Percentiles rank a stretch among this genome's conserved stretches.
Evolutionary conservation across 495 filamentous ascomycete species (phyloP).

Genomic region (Talaromyces stipitatus): DNA sequence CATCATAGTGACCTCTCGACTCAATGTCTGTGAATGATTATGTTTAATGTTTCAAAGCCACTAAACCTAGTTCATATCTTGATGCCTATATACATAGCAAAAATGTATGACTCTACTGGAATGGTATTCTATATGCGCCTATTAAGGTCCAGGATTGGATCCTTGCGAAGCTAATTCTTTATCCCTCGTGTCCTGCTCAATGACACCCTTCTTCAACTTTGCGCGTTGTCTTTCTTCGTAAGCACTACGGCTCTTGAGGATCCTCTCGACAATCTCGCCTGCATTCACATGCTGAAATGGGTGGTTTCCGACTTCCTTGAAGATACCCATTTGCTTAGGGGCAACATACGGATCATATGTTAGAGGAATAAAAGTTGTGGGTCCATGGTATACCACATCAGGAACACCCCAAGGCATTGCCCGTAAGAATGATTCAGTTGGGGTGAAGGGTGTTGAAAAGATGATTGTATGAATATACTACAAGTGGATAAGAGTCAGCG

Average conservation of each 20-base stretch:
- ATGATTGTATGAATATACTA: constrained; percentile 83
- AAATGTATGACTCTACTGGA: not conserved
- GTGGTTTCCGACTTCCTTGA: constrained; percentile 63
- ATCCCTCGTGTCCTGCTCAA: constrained; percentile 48
- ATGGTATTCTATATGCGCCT: not conserved
- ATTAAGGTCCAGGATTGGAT: not conserved
- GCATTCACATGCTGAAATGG: constrained; percentile 83
- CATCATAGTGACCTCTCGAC: not conserved
- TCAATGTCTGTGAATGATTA: not conserved
- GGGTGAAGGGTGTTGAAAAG: constrained; percentile 82
- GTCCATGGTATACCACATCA: constrained; percentile 86
- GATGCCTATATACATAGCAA: not conserved
- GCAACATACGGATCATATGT: constrained; percentile 80
- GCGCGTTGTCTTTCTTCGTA: constrained; percentile 87
- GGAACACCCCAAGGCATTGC: constrained; percentile 68
- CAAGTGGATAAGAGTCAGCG: constrained; percentile 11
- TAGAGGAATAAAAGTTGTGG: constrained; percentile 81
- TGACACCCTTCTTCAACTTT: constrained; percentile 75
- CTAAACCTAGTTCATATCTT: not conserved
- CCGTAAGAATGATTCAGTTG: constrained; percentile 65
- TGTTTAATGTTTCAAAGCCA: not conserved
- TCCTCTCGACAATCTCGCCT: constrained; percentile 82
- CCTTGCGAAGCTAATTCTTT: constrained; percentile 19
- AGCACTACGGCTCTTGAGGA: constrained; percentile 70
- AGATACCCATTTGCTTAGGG: constrained; percentile 72